Conservation (phyloP, 2,329 filamentous ascomycete species). For the Fusarium gaditjirri region DNA sequence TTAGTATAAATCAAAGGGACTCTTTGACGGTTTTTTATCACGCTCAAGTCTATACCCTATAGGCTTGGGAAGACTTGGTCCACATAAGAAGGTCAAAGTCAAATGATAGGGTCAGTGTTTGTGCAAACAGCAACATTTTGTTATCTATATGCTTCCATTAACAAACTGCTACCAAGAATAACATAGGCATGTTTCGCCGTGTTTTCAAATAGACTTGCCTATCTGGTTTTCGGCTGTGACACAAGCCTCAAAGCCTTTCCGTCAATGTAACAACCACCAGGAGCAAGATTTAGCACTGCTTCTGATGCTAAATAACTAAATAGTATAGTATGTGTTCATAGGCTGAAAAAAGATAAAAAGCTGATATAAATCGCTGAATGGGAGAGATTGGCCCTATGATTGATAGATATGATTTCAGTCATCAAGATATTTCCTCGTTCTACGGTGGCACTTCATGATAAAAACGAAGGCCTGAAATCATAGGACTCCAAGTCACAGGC, state of each 20-base stretch:
- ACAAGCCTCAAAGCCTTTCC: background rate
- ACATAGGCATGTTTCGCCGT: fast-evolving
- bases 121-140: background rate
- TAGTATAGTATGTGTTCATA: background rate
- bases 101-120: fast-evolving
- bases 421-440: background rate
- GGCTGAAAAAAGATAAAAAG: too few species aligned
- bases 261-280: background rate
- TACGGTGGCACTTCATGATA: too few species aligned
- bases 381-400: fast-evolving
- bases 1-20: fast-evolving
- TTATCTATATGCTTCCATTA: fast-evolving
- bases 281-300: fast-evolving
- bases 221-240: too few species aligned
- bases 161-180: fast-evolving
- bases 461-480: background rate
- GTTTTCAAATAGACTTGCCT: fast-evolving
- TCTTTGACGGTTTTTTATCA: fast-evolving
- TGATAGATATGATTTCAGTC: background rate
- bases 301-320: background rate
- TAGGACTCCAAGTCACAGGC: background rate
- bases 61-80: fast-evolving
- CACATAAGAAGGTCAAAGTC: fast-evolving
- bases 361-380: background rate
- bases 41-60: too few species aligned